Evolutionary conservation across 148 eudicot species (phyloP).

Genomic region (Chenopodium album): DNA sequence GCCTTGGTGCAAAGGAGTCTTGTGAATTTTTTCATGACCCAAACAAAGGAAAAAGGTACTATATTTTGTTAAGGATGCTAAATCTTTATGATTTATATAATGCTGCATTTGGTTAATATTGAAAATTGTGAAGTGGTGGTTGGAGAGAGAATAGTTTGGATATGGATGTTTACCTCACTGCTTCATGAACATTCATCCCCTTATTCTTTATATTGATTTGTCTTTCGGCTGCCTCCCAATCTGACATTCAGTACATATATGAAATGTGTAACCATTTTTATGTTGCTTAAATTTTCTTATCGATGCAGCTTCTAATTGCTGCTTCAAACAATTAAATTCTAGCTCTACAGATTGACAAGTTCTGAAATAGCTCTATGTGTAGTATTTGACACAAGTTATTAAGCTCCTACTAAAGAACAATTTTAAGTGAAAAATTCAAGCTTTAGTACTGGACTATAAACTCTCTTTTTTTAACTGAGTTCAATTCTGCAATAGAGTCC

Average conservation of each 20-base stretch:
- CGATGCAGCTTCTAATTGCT: not conserved
- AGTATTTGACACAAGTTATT: not conserved
- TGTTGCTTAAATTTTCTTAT: no score
- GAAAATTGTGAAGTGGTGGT: not conserved
- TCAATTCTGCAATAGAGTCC: not conserved
- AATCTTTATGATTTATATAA: not conserved
- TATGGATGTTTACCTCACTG: not conserved
- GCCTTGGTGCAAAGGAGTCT: conserved; percentile 80
- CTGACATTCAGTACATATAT: not conserved
- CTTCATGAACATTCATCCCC: no score
- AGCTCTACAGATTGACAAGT: not conserved
- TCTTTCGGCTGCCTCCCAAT: not conserved
- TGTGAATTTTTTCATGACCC: conserved; percentile 99
- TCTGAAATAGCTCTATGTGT: not conserved
- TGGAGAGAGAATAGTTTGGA: not conserved
- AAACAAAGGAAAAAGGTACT: conserved; percentile 80
- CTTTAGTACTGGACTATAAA: no score
- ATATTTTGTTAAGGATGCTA: not conserved
- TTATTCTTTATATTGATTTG: not conserved
- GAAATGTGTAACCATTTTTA: no score
- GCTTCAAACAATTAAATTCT: not conserved
- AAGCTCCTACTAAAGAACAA: not conserved
- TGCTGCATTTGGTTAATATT: not conserved
- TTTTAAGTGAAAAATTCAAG: not conserved
- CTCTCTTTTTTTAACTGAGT: no score